Base-by-base conservation (phyloP, 2,329 filamentous ascomycete species). In the Claviceps lovelessii region DNA sequence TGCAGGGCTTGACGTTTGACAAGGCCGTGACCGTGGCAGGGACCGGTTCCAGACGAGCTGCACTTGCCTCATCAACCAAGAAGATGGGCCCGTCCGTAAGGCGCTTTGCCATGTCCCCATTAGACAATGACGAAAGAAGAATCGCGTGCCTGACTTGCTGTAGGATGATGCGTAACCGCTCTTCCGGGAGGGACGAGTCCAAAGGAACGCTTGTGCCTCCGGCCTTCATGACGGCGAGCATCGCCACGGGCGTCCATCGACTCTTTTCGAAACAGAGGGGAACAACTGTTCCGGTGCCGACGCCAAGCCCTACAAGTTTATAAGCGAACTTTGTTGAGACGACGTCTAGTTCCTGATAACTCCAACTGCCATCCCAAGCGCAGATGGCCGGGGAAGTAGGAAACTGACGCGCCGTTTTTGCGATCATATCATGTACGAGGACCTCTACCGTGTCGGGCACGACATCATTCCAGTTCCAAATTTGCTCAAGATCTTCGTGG, bases 311-410 rank as follows among this genome's bases (percentile, higher is more conserved):
- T 10, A 51, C 39, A n/a, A 61, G 46, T 19, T 54, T 49, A 6
- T 49, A 39, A 15, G 63, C 61, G 19, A 63, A 54, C 3, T 51
- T 54, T 5, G 50, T 50, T 1, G 57, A 44, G 13, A 57, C 31
- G 4, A 7, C 10, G 29, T 60, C 53, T 6, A 73, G 62, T 31
- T 73, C 19, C 58, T 67, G 56, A 53, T 70, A 29, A 66, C 61
- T 54, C 70, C 70, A 57, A 68, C 69, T 62, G 72, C 77, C 53
- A 75, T 75, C 62, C 58, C 58, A 60, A 19, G 58, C 54, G 28
- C 52, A 53, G 1, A 66, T 45, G 0, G 65, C 65, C 4, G 49
- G 50, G 3, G 51, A 51, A 13, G 51, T 23, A 1, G 59, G 60
- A 11, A 58, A 51, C 1, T 33, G 33, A 1, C 33, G n/a, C 2